phyloP scores from a whole-genome alignment of 148 eudicot species.

The Dysphania ambrosioides region DNA sequence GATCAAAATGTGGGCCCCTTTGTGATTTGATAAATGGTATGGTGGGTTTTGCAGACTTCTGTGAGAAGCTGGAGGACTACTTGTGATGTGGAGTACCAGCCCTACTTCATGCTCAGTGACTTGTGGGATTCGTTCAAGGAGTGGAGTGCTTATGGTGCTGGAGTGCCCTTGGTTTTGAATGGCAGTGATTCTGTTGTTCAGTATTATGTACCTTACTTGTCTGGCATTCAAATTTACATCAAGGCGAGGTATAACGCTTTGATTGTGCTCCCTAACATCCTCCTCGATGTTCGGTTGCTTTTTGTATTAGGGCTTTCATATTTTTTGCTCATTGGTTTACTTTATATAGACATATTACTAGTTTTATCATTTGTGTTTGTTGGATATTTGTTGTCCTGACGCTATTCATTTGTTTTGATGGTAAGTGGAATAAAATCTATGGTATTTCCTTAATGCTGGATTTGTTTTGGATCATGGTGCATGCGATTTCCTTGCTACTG shows the following conservation, averaged over 20 bases:
- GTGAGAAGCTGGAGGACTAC: conserved; percentile 57
- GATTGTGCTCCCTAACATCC: neutral
- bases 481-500: neutral
- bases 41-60: conserved; percentile 41
- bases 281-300: neutral
- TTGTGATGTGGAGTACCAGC: conserved; percentile 57
- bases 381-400: neutral
- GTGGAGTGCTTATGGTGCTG: conserved; percentile 92
- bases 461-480: neutral
- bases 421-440: neutral
- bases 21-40: neutral
- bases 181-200: conserved; percentile 67
- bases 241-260: conserved; percentile 30
- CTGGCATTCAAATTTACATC: conserved; percentile 64
- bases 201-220: conserved; percentile 80
- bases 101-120: conserved; percentile 65
- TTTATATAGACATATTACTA: no score
- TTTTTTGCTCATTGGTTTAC: neutral
- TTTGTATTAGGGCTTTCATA: neutral
- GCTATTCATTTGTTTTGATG: neutral
- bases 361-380: neutral
- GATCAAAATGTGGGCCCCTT: neutral
- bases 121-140: conserved; percentile 82
- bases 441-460: neutral
- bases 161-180: conserved; percentile 75